A percentile compares a stretch with the other conserved stretches of the same genome.
Conservation (phyloP, 495 filamentous ascomycete genomes). For the Penicillium egyptiacum region DNA sequence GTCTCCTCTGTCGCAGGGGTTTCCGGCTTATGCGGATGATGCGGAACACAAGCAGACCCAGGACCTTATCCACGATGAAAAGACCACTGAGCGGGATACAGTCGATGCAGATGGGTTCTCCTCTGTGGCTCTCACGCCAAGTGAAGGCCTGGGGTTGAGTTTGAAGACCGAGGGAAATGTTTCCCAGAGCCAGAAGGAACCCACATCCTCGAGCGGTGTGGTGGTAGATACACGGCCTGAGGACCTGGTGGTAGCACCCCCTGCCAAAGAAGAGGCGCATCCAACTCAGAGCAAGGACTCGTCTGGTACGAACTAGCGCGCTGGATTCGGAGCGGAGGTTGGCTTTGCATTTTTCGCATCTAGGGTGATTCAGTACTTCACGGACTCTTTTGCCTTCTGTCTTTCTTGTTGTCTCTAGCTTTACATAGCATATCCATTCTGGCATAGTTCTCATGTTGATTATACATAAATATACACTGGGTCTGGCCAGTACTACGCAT, state of each 20-base stretch:
- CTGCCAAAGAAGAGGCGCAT: constrained; percentile 9
- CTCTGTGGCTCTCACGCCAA: constrained; percentile 20
- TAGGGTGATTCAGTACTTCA: not conserved
- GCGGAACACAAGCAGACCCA: not conserved
- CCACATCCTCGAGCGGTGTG: not conserved
- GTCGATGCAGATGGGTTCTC: constrained; percentile 25
- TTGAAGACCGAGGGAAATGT: not conserved
- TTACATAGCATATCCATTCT: not conserved
- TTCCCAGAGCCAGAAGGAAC: not conserved
- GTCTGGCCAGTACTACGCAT: not conserved
- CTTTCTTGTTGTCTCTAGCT: not conserved
- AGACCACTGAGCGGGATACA: not conserved
- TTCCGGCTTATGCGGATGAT: constrained; percentile 22
- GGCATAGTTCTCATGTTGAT: not conserved
- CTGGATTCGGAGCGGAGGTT: not conserved
- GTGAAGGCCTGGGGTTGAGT: constrained; percentile 15
- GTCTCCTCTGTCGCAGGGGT: constrained; percentile 40
- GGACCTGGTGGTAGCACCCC: constrained; percentile 9
- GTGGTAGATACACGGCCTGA: not conserved
- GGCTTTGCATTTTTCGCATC: constrained; percentile 4
- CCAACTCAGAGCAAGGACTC: not conserved
- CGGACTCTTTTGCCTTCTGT: not conserved
- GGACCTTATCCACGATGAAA: not conserved
- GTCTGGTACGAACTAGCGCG: constrained; percentile 7
- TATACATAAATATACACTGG: not conserved